A percentile compares a stretch with the other conserved stretches of the same genome.
phyloP scores from a whole-genome alignment of 179 eudicot genomes.

The Vitellaria paradoxa region DNA sequence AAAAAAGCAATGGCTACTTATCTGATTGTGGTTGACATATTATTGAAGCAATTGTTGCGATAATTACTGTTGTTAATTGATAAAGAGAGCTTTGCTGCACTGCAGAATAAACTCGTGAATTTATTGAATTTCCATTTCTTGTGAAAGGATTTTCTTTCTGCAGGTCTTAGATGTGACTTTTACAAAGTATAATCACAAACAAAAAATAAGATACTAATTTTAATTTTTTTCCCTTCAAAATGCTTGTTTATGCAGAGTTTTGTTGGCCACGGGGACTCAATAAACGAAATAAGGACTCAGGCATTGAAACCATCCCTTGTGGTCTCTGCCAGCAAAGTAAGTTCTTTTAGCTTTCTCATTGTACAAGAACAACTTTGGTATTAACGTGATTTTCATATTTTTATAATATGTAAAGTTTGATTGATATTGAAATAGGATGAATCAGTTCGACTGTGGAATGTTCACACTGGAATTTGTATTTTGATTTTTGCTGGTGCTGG shows the following conservation, averaged over 20 bases:
- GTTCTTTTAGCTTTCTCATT: conserved; percentile 14
- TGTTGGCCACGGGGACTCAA: conserved; percentile 97
- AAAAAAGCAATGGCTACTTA: neutral
- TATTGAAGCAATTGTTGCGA: neutral
- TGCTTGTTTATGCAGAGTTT: conserved; percentile 58
- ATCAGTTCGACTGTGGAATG: conserved; percentile 98
- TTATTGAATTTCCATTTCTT: neutral
- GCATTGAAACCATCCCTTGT: conserved; percentile 83
- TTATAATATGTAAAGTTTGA: conserved; percentile 9
- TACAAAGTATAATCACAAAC: neutral
- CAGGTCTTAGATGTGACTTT: neutral
- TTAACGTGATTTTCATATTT: neutral
- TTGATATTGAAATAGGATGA: conserved; percentile 65
- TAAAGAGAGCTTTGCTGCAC: neutral
- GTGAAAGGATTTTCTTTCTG: neutral
- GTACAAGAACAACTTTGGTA: neutral
- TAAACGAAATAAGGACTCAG: conserved; percentile 93
- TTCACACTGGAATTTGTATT: conserved; percentile 95
- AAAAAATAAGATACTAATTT: neutral
- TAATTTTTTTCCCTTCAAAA: neutral
- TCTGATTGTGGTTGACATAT: neutral
- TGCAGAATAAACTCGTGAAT: neutral
- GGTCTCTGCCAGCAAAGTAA: conserved; percentile 93
- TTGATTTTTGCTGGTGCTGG: conserved; percentile 99
- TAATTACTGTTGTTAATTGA: neutral